Base-by-base conservation (phyloP, 768 basidiomycete genomes). In the Amanita fuliginea region DNA sequence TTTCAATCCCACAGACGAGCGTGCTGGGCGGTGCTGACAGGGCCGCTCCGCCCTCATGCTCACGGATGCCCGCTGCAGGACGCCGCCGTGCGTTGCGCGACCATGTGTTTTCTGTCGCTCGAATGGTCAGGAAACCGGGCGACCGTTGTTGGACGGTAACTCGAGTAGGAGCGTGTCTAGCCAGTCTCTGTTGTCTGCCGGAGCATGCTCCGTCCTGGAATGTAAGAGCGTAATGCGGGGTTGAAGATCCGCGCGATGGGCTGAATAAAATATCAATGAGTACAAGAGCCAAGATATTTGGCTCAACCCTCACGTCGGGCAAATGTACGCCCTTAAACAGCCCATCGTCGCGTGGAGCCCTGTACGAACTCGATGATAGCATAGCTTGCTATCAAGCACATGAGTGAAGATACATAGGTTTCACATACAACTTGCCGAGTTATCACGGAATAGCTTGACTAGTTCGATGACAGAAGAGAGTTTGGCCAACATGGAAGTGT, bases 331-430 rank as follows among this genome's bases (percentile, higher is more conserved):
- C 72, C 2, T 65, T 68, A 47, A 83, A 81, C 0, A 87, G 83
- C 88, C 92, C 93, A 99, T n/a, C 96, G 77, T 1, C 84, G 74
- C 0, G 95, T 98, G 49, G 83, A 78, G 0, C 94, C 90, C 64
- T 92, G 92, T 2, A 83, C 68, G 41, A 94, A 84, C 55, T 91
- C 83, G 0, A 81, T 81, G 40, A 97, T 69, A 0, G 81, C 86
- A 62, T 94, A 98, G 64, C 96, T n/a, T 26, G 22, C 22, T 24
- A 24, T 5, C 22, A 24, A 24, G 22, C 22, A 24, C 5, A 24
- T 24, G 2, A 24, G 22, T 24, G 5, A 24, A 5, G 2, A 24
- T 24, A 24, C 5, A 24, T 94, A 98, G 64, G 96, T n/a, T 26
- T 26, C 5, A 43, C 41, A 7, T 21, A 13, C 16, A 3, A 41